A percentile compares a stretch with the other conserved stretches of the same genome.
Conservation (phyloP, 2,329 filamentous ascomycete species). For the Sclerotinia trifoliorum region DNA sequence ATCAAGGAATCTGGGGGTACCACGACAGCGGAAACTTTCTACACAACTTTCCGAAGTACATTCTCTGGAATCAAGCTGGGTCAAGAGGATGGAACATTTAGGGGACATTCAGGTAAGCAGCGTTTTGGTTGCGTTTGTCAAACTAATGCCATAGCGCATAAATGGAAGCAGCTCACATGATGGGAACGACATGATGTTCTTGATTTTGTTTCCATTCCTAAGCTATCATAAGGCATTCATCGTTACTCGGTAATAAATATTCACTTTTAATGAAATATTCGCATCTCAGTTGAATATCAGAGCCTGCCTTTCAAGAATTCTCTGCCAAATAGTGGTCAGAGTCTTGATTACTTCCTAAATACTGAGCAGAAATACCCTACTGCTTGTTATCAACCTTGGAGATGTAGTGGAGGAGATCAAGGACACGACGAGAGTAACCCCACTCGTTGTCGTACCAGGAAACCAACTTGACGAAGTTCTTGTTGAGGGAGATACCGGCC, state of each 20-base stretch:
- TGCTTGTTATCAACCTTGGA: conserved; percentile 66
- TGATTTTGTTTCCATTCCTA: conserved; percentile 19
- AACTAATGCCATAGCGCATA: background rate
- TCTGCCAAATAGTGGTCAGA: conserved; percentile 38
- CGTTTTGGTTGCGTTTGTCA: background rate
- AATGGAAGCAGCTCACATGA: conserved; percentile 3
- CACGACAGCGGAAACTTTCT: background rate
- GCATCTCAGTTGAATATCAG: conserved; percentile 27
- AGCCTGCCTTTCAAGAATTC: conserved; percentile 38
- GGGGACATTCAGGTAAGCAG: background rate
- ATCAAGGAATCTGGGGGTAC: background rate
- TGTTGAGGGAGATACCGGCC: conserved; percentile 97
- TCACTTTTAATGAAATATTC: conserved; percentile 21
- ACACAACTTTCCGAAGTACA: background rate
- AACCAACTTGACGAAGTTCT: conserved; percentile 95
- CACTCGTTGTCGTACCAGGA: conserved; percentile 99
- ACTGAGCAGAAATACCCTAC: conserved; percentile 35
- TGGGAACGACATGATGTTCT: conserved; percentile 6
- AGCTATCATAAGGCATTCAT: conserved; percentile 28
- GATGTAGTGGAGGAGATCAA: conserved; percentile 77
- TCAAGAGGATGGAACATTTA: background rate
- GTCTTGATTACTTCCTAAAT: conserved; percentile 28
- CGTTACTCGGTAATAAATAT: conserved; percentile 18
- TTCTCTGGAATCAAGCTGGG: background rate
- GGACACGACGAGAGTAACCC: conserved; percentile 96